A percentile compares a stretch with the other conserved stretches of the same genome.
These are phyloP conservation scores for Beauveria medogensis DNA, from an alignment of 2,329 filamentous ascomycete species.

Conservation along the genomic window DNA sequence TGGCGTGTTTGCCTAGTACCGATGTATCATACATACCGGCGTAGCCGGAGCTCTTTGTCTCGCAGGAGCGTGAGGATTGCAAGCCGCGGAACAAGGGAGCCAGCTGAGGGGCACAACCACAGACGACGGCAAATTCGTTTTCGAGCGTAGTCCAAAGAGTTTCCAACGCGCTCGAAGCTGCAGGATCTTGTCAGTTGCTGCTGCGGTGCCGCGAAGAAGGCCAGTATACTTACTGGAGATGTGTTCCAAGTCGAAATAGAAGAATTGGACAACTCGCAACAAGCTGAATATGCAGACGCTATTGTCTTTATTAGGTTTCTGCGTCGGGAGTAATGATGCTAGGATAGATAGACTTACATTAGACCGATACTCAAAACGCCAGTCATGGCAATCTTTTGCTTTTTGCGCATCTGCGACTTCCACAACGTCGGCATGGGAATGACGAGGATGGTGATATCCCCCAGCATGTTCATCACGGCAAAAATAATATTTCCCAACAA, in stretches of 20 bases:
- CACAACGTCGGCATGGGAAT: conserved; percentile 9
- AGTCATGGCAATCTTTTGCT: conserved; percentile 9
- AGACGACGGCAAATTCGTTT: conserved; percentile 11
- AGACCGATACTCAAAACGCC: conserved; percentile 9
- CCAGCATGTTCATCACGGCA: background rate
- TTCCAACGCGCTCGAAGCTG: conserved; percentile 6
- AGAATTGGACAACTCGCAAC: conserved; percentile 6
- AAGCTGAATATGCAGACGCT: conserved; percentile 10
- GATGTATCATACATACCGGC: conserved; percentile 8
- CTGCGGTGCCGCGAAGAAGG: background rate
- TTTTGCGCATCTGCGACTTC: conserved; percentile 1
- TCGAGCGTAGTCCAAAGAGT: conserved; percentile 9
- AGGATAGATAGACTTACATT: background rate
- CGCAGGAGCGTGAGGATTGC: background rate
- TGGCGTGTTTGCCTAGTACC: conserved; percentile 2
- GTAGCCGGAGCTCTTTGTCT: conserved; percentile 4
- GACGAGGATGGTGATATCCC: conserved; percentile 3
- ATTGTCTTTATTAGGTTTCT: background rate
- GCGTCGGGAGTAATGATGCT: background rate
- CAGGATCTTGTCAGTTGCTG: background rate
- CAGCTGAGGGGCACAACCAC: conserved; percentile 10
- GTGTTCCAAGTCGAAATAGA: conserved; percentile 6
- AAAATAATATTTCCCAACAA: conserved; percentile 1
- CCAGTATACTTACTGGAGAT: background rate
- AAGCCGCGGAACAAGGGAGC: conserved; percentile 8